Evolutionary conservation across 2,329 filamentous ascomycete genomes (phyloP).

Genomic region (Pochonia chlamydosporia): DNA sequence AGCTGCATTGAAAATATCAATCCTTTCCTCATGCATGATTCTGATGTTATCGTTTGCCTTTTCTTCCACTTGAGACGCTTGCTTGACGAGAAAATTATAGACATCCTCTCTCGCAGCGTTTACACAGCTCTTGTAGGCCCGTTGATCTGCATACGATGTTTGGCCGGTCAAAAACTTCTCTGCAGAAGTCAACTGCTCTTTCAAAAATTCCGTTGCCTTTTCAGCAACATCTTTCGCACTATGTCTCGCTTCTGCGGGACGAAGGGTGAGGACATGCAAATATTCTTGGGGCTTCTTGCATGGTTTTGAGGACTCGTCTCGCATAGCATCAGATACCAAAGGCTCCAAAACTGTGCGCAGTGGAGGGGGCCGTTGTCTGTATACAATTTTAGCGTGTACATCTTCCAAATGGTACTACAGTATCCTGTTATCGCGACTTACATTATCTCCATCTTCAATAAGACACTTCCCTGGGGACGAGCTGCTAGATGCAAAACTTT

Average conservation of each 20-base stretch:
- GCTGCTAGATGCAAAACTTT: slow-evolving; percentile 23
- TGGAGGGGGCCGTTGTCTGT: slow-evolving; percentile 1
- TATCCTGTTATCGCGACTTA: slow-evolving; percentile 4
- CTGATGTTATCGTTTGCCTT: slow-evolving; percentile 16
- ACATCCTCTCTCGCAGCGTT: slow-evolving; percentile 16
- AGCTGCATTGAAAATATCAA: slow-evolving; percentile 35
- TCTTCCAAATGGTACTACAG: too few relatives aligned
- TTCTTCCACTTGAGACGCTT: slow-evolving; percentile 17
- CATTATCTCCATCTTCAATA: slow-evolving; percentile 18
- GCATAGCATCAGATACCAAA: not conserved
- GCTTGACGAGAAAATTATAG: slow-evolving; percentile 16
- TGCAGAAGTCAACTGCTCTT: slow-evolving; percentile 17
- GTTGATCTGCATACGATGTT: slow-evolving; percentile 20
- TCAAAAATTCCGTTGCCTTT: slow-evolving; percentile 11
- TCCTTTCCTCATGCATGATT: slow-evolving; percentile 23
- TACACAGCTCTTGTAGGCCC: slow-evolving; percentile 21
- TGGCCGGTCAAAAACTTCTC: slow-evolving; percentile 21
- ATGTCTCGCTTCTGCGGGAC: slow-evolving; percentile 4
- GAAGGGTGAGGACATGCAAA: slow-evolving; percentile 17
- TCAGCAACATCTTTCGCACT: not conserved
- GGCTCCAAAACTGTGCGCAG: slow-evolving; percentile 2
- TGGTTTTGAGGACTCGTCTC: not conserved
- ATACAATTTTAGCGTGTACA: too few relatives aligned
- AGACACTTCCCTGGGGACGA: slow-evolving; percentile 13
- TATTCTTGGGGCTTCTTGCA: slow-evolving; percentile 2